Base-by-base conservation (phyloP, 2,329 filamentous ascomycete species). In the Truncatella angustata region DNA sequence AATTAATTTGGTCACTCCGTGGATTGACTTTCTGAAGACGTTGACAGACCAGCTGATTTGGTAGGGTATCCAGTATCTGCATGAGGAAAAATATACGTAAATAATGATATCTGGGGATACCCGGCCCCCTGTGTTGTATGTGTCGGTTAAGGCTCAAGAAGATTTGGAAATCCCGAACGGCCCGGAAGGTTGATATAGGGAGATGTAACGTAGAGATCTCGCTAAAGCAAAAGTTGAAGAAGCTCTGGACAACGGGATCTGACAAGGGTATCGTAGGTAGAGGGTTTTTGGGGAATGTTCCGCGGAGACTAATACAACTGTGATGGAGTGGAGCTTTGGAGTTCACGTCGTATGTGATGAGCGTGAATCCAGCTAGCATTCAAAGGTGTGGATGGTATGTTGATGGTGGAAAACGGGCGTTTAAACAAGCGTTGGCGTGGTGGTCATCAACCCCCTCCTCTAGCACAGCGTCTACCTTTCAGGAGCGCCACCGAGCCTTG, bases 371-470 rank as follows among this genome's bases (percentile, higher is more conserved):
- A 16, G n/a, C 35, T 50, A 35, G 36, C 28, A 21, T 34, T 18
- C 21, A 49, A 32, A 28, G 50, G 50, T 52, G 50, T 47, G 50
- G 32, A 35, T 49, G 44, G 45, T 30, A 49, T n/a, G 44, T 37
- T 43, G 44, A 37, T 53, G 51, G 51, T 35, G 51, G 51, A 28
- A 30, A 36, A 26, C 28, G 43, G 50, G 50, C 42, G 46, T 32
- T 46, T 35, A 48, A 61, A 56, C 30, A 58, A 55, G 52, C 51
- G 55, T 58, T 59, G 58, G 49, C 50, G 54, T 50, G 54, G 50
- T 51, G 45, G 32, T 36, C 34, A 34, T 14, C 23, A 21, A 44
- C 21, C n/a, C 40, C 40, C 40, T 23, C 28, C 40, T 24, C 28
- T 23, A 24, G 40, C 11, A 24, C 40, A 44, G 20, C 18, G 7